Evolutionary conservation across 805 yeast genomes (phyloP).

Genomic region (Candida railenensis): DNA sequence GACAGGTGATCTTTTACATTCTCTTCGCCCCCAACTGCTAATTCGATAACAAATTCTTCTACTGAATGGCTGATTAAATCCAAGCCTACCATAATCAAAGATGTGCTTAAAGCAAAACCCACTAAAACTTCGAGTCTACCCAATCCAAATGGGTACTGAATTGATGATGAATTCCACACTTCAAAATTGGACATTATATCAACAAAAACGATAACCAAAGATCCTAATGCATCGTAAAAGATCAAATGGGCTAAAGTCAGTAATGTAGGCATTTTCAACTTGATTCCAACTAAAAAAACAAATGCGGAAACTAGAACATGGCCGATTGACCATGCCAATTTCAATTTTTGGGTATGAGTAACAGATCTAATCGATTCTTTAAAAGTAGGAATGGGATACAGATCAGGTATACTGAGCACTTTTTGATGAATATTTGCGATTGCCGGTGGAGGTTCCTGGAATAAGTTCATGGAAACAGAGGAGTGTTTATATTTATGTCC

Average conservation of each 20-base stretch:
- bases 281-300: conserved; percentile 61
- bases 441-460: conserved; percentile 79
- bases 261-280: conserved; percentile 56
- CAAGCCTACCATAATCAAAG: conserved; percentile 85
- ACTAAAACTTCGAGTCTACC: conserved; percentile 87
- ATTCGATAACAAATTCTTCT: conserved; percentile 62
- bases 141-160: conserved; percentile 87
- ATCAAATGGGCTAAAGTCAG: conserved; percentile 83
- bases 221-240: conserved; percentile 83
- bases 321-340: conserved; percentile 54
- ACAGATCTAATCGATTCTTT: conserved; percentile 64
- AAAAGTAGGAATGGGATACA: conserved; percentile 70
- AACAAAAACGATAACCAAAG: conserved; percentile 65
- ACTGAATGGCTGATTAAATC: conserved; percentile 85
- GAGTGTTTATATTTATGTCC: conserved; percentile 97
- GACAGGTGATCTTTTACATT: conserved; percentile 24
- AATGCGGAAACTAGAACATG: conserved; percentile 57
- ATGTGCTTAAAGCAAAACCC: conserved; percentile 83
- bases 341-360: conserved; percentile 53
- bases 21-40: conserved; percentile 31
- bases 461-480: conserved; percentile 92
- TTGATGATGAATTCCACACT: conserved; percentile 81
- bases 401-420: conserved; percentile 59
- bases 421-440: conserved; percentile 43
- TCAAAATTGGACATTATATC: conserved; percentile 88